These are phyloP conservation scores for Fusarium chuoi DNA, from an alignment of 2,329 filamentous ascomycete species.

Conservation along the genomic window DNA sequence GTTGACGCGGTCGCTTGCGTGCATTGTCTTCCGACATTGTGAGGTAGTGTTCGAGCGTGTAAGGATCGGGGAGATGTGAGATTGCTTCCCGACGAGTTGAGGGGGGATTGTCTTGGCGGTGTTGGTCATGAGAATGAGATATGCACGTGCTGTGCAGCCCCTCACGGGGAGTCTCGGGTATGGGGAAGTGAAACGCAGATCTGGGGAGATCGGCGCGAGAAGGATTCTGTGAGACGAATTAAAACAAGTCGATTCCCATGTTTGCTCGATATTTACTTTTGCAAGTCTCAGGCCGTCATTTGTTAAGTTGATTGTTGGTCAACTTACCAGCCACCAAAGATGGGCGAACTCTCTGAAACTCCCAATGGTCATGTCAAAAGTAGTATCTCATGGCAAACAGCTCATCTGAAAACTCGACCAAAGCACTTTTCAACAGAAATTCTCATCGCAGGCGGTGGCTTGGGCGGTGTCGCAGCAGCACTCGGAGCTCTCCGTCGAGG, in stretches of 20 bases:
- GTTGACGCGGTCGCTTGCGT: conserved; percentile 28
- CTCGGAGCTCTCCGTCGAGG: conserved; percentile 41
- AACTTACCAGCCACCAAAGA: not conserved
- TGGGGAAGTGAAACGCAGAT: not conserved
- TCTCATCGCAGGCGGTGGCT: conserved; percentile 40
- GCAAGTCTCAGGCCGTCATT: not conserved
- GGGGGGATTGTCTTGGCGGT: conserved; percentile 5
- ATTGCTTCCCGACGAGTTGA: conserved; percentile 15
- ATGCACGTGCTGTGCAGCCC: conserved; percentile 8
- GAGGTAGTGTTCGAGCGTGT: not conserved
- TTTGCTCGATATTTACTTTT: not conserved
- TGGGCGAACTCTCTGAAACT: conserved; percentile 13
- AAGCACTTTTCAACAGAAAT: conserved; percentile 34
- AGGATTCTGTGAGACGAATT: not conserved
- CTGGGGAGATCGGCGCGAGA: not conserved
- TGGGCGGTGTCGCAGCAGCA: conserved; percentile 44
- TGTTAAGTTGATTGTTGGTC: too few species aligned
- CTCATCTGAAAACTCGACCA: not conserved
- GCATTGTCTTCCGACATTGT: conserved; percentile 2
- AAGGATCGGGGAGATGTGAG: conserved; percentile 30
- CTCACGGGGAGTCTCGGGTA: conserved; percentile 36
- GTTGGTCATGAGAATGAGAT: not conserved
- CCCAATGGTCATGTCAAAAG: not conserved
- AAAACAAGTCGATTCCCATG: not conserved
- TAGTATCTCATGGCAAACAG: conserved; percentile 12